Evolutionary conservation across 305 asterid species (phyloP), one percentile per base, ranked within the genome.

Genomic region (Fraxinus sp.): DNA sequence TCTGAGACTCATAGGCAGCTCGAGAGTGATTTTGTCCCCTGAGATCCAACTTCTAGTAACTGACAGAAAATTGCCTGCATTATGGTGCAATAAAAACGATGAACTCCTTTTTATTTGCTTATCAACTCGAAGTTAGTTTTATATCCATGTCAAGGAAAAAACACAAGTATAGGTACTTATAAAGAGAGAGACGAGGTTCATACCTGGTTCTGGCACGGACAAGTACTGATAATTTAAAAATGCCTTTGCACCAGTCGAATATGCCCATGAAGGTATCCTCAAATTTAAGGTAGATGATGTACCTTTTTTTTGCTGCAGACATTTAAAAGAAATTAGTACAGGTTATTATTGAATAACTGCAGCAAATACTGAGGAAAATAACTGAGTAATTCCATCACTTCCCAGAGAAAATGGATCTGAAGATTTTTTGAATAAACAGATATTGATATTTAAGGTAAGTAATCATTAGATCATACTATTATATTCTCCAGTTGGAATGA

Each of bases 201-300:
- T 80, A 93, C 98, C 98, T 62, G 97, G 91, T 77, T 82, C 72
- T 41, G 92, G 92, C 81, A 88, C 36, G 64, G 93, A 71, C 81
- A 92, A 77, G 22, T 86, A 82, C 77, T 80, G 78, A 20, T 89
- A 91, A 33, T 92, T 93, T 81, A 93, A 73, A 55, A 85, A 81
- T 70, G 92, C 95, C 78, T 87, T 84, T 26, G 90, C 88, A 33
- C 90, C 92, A 85, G 74, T 68, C 64, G 88, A 85, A 57, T 77
- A 30, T 74, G 91, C 85, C 98, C 98, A 93, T 4, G 83, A 37
- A 59, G 98, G 98, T 81, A 93, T 87, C 85, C 97, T 89, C 84
- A 93, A 81, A 52, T 89, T 87, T 81, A 93, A 77, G 59, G 94
- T 88, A 75, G 95, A 91, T 85, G 95, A 91, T 85, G 72, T 68